Percentiles rank a stretch among this genome's conserved stretches.
phyloP scores from a whole-genome alignment of 495 filamentous ascomycete genomes.

The Bacidia gigantensis region DNA sequence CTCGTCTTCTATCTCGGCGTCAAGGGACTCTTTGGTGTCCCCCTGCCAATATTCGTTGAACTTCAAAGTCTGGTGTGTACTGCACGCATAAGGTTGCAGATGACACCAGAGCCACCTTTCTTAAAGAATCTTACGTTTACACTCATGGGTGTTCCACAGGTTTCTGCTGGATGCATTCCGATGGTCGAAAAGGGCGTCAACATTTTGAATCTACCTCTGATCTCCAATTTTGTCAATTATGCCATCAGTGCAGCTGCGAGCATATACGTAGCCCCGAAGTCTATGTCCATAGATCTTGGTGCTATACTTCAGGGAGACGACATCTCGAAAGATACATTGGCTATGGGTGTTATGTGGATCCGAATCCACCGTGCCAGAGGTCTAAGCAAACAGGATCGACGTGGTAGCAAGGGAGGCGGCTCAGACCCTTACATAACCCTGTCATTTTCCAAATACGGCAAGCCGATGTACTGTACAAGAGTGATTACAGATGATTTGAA shows the following conservation, averaged over 20 bases:
- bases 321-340: slow-evolving; percentile 74
- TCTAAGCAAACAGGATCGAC: slow-evolving; percentile 79
- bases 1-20: slow-evolving; percentile 85
- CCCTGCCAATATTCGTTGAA: slow-evolving; percentile 79
- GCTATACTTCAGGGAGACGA: slow-evolving; percentile 83
- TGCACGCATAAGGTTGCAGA: slow-evolving; percentile 62
- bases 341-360: slow-evolving; percentile 80
- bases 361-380: slow-evolving; percentile 77
- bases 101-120: slow-evolving; percentile 83
- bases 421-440: slow-evolving; percentile 82
- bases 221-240: slow-evolving; percentile 94
- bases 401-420: slow-evolving; percentile 72
- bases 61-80: slow-evolving; percentile 77
- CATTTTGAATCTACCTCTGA: slow-evolving; percentile 78
- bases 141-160: slow-evolving; percentile 80
- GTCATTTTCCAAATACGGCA: slow-evolving; percentile 76
- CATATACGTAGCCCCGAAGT: slow-evolving; percentile 94
- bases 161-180: slow-evolving; percentile 79
- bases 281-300: slow-evolving; percentile 78
- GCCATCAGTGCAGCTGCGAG: slow-evolving; percentile 76
- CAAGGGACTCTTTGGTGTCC: slow-evolving; percentile 68
- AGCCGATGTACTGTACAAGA: slow-evolving; percentile 94
- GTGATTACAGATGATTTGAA: slow-evolving; percentile 93
- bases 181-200: slow-evolving; percentile 84
- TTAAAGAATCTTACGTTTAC: slow-evolving; percentile 86